Evolutionary conservation across 176 grass and related monocot species (phyloP).

Genomic region (Eragrostis nindensis): DNA sequence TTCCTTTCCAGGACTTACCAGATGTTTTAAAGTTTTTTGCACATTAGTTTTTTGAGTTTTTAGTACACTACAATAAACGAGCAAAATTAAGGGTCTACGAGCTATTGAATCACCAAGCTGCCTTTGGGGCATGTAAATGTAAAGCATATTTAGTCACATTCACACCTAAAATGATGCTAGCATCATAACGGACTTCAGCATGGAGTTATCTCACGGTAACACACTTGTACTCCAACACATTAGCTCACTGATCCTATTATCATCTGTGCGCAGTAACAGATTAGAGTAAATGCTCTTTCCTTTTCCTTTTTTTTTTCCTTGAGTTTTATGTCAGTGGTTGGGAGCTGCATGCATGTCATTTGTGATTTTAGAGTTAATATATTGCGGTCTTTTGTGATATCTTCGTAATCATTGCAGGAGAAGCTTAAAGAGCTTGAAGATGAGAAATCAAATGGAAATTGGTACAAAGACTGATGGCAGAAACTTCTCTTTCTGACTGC

Average conservation of each 20-base stretch:
- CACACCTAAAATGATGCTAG: not conserved
- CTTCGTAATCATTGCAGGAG: conserved; percentile 46
- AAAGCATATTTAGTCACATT: conserved; percentile 1
- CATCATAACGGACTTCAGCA: not conserved
- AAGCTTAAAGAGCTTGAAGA: conserved; percentile 64
- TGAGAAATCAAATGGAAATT: conserved; percentile 57
- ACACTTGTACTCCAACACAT: not conserved
- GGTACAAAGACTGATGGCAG: conserved; percentile 38
- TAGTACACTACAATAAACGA: not conserved
- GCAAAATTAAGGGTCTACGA: not conserved
- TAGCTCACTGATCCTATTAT: conserved; percentile 1
- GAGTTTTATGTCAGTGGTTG: not conserved
- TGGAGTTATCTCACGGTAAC: not conserved
- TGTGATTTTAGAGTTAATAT: conserved; percentile 23
- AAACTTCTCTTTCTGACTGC: conserved; percentile 53
- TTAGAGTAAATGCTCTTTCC: not conserved
- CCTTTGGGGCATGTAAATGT: not conserved
- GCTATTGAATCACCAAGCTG: not conserved
- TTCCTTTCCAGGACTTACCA: not conserved
- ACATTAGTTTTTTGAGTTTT: conserved; percentile 2
- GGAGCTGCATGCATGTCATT: conserved; percentile 5
- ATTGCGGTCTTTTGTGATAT: not conserved
- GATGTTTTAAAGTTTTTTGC: not conserved
- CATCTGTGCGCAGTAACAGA: not conserved
- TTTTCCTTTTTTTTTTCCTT: not conserved